Evolutionary conservation across 345 rosid species (phyloP), one percentile per base, ranked within the genome.

Genomic region (Hypericum androsaemum): DNA sequence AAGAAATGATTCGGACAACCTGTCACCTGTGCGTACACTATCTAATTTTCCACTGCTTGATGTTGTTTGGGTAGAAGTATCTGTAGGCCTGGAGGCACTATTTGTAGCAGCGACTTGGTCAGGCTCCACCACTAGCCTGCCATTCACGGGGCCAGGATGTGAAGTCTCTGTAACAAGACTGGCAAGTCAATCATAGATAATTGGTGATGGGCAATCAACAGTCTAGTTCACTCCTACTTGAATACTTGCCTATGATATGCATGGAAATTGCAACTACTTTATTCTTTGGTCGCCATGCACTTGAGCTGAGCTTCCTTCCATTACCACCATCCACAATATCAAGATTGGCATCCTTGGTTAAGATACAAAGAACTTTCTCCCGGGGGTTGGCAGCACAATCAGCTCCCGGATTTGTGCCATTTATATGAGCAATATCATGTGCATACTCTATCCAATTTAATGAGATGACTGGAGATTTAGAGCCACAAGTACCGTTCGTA

Each of bases 201-300:
- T 22, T 22, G 32, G 4, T 22, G 1, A 22, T 22, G 32, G 32
- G 32, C 4, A 22, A 22, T 22, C 32, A 1, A 22, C 32, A 22
- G 5, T 15, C 11, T 12, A 5, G 39, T 16, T 39, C 15, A 6
- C 15, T 36, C 32, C 39, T 8, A 10, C 51, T 52, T 59, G 6
- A 48, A 58, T 60, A 66, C 61, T 60, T 66, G 60, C 71, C 71
- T 60, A 66, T 47, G 17, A 66, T 53, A 35, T 44, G 44, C 71
- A 66, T 55, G 38, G 71, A 66, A 54, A 66, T 42, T 17, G 65
- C 71, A 39, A 38, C 46, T 47, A 57, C 50, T 55, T 60, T 60
- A 52, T 50, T 66, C 52, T 60, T 60, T 15, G 42, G 62, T 38
- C 12, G 53, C 61, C 61, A 65, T 41, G 54, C 49, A 36, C n/a